These are phyloP conservation scores for Aphanomyces cochlioides DNA, from an alignment of 352 stramenopile genomes.

Conservation along the genomic window DNA sequence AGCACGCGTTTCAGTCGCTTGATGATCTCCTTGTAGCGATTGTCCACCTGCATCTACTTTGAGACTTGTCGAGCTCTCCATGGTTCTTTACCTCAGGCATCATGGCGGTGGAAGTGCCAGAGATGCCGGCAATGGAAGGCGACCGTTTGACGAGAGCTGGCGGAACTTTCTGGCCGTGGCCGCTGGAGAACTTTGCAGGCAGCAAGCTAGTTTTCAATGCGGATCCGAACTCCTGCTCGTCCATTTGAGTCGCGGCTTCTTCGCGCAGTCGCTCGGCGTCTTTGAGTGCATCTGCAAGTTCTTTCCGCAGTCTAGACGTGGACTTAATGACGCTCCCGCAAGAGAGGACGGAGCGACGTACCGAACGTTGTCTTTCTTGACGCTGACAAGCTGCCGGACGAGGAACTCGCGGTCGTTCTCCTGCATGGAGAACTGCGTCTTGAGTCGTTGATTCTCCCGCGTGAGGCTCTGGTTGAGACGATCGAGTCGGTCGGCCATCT, in stretches of 20 bases:
- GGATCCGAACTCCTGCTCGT: constrained; percentile 1
- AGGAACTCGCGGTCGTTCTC: constrained; percentile 93
- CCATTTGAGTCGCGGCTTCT: background rate
- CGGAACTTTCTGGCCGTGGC: background rate
- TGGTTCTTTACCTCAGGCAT: background rate
- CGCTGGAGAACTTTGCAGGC: background rate
- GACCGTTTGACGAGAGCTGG: background rate
- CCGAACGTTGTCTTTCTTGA: constrained; percentile 89
- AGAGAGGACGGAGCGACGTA: constrained; percentile 39
- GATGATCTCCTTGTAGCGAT: constrained; percentile 91
- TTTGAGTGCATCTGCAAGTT: constrained; percentile 26
- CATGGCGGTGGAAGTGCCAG: constrained; percentile 21
- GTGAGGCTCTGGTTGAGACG: constrained; percentile 86
- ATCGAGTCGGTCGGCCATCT: constrained; percentile 87
- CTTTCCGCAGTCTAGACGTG: constrained; percentile 24
- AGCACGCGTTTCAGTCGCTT: constrained; percentile 87
- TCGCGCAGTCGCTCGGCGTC: constrained; percentile 9
- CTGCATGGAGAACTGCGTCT: constrained; percentile 89
- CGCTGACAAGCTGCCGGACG: constrained; percentile 86
- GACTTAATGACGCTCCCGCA: background rate
- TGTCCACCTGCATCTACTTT: constrained; percentile 43
- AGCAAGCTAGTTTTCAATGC: too few relatives aligned
- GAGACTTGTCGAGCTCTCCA: background rate
- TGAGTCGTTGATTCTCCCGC: constrained; percentile 83
- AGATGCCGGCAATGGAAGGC: constrained; percentile 36